A percentile compares a stretch with the other conserved stretches of the same genome.
These are phyloP conservation scores for Posidonia australis DNA, from an alignment of 106 monocot species.

Conservation along the genomic window DNA sequence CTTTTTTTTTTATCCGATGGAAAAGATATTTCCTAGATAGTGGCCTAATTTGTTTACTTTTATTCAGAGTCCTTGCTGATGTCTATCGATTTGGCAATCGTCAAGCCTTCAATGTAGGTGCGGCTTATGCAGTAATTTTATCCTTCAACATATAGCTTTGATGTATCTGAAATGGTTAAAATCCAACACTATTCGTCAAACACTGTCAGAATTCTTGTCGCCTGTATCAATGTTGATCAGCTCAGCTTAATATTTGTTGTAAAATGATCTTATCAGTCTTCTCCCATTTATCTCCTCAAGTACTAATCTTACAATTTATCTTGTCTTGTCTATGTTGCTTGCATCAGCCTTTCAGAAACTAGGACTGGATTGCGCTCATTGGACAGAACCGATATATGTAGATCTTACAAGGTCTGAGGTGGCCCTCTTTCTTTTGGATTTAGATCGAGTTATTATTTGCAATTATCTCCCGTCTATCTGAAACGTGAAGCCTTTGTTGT, in stretches of 20 bases:
- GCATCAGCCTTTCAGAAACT: slow-evolving; percentile 23
- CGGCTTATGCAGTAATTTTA: slow-evolving; percentile 6
- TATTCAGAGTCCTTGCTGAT: slow-evolving; percentile 69
- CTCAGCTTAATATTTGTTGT: too few species aligned
- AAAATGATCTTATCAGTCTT: too few species aligned
- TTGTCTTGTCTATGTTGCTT: slow-evolving; percentile 1
- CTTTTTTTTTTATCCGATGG: not conserved
- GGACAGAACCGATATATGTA: slow-evolving; percentile 31
- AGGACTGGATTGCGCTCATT: slow-evolving; percentile 26
- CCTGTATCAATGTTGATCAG: too few species aligned
- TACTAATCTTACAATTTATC: not conserved
- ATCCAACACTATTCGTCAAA: not conserved
- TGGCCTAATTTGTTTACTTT: slow-evolving; percentile 9
- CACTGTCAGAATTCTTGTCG: too few species aligned
- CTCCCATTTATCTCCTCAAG: not conserved
- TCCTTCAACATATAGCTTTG: not conserved
- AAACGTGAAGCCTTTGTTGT: too few species aligned
- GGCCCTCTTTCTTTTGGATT: slow-evolving; percentile 4
- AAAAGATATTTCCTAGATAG: not conserved
- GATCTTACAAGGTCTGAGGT: slow-evolving; percentile 24
- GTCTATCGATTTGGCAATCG: slow-evolving; percentile 68
- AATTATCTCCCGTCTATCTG: too few species aligned
- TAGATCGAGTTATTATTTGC: not conserved
- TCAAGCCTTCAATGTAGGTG: slow-evolving; percentile 93
- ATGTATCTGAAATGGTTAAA: too few species aligned